Base-by-base conservation (phyloP, 2,329 filamentous ascomycete species). In the Cladosporium austrohemisphaericum region DNA sequence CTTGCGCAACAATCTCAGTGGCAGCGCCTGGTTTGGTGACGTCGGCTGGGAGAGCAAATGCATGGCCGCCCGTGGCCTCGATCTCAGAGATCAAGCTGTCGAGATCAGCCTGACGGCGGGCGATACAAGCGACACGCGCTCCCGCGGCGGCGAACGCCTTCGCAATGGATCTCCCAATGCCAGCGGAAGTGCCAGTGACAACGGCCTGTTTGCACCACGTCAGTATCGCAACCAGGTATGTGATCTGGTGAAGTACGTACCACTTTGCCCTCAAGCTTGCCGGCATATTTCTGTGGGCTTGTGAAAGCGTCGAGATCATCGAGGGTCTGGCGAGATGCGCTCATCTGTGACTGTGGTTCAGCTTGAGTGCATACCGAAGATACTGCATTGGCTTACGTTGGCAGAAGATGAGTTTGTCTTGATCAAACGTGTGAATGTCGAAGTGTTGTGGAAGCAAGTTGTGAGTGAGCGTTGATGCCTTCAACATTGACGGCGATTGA, bases 161-260 rank as follows among this genome's bases (percentile, higher is more conserved):
- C 29, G 54, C 52, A 19, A 53, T 52, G 22, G 49, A 44, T 11
- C 50, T 49, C 18, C 58, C 58, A 13, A 58, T 50, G 14, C 58
- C 57, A 10, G 54, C 51, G 10, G 57, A 60, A 23, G 57, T 56
- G 33, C 61, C 61, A 4, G 60, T 62, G 9, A 64, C 49, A 18
- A 61, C 55, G 20, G 57, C 52, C 47, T 55, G 41, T 9, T 13
- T 5, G 10, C 16, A 20, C 18, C 14, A 14, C 16, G 33, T 43
- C 20, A 52, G 22, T n/a, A 32, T 33, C 3, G 22, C 16, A 9
- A 28, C n/a, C 8, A 26, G n/a, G 14, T 28, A 9, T 18, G 13
- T 1, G 4, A 28, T 33, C 11, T 5, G 14, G n/a, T 10, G 25
- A 9, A 18, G 13, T 19, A 55, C 55, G 11, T 9, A 56, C 56